These are phyloP conservation scores for Aspergillus phoenicis DNA, from an alignment of 2,329 filamentous ascomycete genomes.

Conservation along the genomic window DNA sequence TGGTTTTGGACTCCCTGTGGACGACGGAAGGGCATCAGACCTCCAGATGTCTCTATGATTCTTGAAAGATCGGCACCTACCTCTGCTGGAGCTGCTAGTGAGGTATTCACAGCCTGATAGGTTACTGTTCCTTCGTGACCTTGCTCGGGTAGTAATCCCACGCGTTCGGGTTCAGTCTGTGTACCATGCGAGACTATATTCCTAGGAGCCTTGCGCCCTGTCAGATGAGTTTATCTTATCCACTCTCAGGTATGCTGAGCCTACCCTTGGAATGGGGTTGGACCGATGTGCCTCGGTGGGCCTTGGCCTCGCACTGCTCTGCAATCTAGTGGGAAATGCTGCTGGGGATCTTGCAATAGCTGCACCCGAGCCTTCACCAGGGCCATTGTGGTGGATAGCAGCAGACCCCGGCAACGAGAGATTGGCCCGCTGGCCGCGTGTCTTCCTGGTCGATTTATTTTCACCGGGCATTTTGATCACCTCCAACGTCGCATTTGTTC, in stretches of 20 bases:
- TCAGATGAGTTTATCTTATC: not conserved
- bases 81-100: not conserved
- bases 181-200: not conserved
- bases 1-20: not conserved
- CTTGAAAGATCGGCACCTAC: not conserved
- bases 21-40: not conserved
- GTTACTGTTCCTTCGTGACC: not conserved
- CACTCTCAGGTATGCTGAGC: not conserved
- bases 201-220: not conserved
- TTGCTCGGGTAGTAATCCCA: not conserved
- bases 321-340: not conserved
- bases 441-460: not conserved
- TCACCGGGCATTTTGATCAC: not conserved
- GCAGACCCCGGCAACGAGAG: not conserved
- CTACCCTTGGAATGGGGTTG: not conserved
- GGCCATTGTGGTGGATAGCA: not conserved
- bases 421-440: conserved; percentile 6
- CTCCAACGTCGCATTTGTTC: not conserved
- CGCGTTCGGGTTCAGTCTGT: not conserved
- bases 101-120: not conserved
- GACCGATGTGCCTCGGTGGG: not conserved
- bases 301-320: not conserved
- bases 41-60: not conserved
- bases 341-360: not conserved
- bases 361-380: not conserved